Evolutionary conservation across 2,329 filamentous ascomycete species (phyloP), one percentile per base, ranked within the genome.

Genomic region (Lachnellula suecica): DNA sequence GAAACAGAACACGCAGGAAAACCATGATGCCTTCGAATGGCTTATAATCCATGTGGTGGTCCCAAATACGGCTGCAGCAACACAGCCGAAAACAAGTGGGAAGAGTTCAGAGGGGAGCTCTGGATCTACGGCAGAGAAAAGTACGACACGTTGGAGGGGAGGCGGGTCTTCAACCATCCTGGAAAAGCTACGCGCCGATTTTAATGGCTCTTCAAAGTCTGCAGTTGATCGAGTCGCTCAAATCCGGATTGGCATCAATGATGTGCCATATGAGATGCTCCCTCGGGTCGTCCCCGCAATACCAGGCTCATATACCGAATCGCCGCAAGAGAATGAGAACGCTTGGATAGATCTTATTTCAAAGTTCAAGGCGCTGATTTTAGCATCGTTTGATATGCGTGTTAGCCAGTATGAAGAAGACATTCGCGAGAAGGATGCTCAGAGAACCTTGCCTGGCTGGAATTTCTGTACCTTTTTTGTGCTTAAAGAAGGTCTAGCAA

Each of bases 381-480:
- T 99, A 23, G 82, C 83, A 5, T 96, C 92, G 1, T 99, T 99
- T 67, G 93, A 97, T 71, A 79, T 86, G 61, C 84, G 94, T 8
- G 94, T 99, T 1, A 85, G 83, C 19, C 93, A 97, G 64, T 99
- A 99, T 68, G 94, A 99, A 70, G 92, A 97, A 54, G 94, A 99
- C 62, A 96, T 99, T 61, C 88, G 90, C 57, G 94, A 97, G 69
- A 94, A 92, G 66, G 93, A 97, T 62, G 82, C 87, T 0, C 92
- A 97, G 68, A 82, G 93, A 43, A 85, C 78, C 29, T 73, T 99
- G 17, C 94, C 94, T 0, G 94, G 94, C 0, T 99, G 94, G 94
- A 99, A 99, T 66, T 99, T 99, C 68, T 97, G 94, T 71, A 99
- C 94, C 0, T 99, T 99, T 68, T 99, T 99, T 68, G 92, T 99